These are phyloP conservation scores for Aspergillus brasiliensis DNA, from an alignment of 2,329 filamentous ascomycete genomes.

Conservation along the genomic window DNA sequence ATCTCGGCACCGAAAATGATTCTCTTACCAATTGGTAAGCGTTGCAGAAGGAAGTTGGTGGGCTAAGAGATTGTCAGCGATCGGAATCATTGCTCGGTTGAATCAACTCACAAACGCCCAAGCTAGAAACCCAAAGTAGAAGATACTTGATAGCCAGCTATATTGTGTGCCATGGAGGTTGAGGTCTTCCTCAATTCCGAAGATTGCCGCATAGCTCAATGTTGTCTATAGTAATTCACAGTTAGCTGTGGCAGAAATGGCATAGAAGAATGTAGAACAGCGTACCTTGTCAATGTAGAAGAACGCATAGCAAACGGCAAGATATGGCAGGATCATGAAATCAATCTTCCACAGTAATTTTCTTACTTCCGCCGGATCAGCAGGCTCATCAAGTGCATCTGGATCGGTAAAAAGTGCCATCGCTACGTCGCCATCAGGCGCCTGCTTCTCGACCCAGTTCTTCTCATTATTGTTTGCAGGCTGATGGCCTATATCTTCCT, in stretches of 20 bases:
- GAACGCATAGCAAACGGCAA: slow-evolving; percentile 58
- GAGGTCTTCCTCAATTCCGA: slow-evolving; percentile 63
- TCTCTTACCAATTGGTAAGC: slow-evolving; percentile 50
- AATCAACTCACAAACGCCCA: slow-evolving; percentile 47
- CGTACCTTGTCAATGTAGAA: slow-evolving; percentile 52
- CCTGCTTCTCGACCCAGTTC: slow-evolving; percentile 33
- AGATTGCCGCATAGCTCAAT: slow-evolving; percentile 65
- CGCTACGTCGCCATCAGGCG: slow-evolving; percentile 52
- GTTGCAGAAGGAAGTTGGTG: slow-evolving; percentile 57
- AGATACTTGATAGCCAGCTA: slow-evolving; percentile 57
- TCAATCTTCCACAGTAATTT: slow-evolving; percentile 59
- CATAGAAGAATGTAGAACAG: background rate
- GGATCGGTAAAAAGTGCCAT: slow-evolving; percentile 53
- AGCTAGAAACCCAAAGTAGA: slow-evolving; percentile 59
- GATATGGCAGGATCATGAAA: slow-evolving; percentile 60
- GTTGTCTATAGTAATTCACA: slow-evolving; percentile 48
- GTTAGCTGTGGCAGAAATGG: background rate
- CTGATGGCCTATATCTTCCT: slow-evolving; percentile 28
- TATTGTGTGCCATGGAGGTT: slow-evolving; percentile 61
- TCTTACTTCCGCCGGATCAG: slow-evolving; percentile 51
- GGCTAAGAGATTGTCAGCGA: slow-evolving; percentile 30
- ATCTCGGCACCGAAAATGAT: too few species aligned
- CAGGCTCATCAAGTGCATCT: slow-evolving; percentile 50
- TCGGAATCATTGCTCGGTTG: too few species aligned
- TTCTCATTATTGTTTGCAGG: slow-evolving; percentile 28